phyloP scores from a whole-genome alignment of 306 rosid genomes.

The Parietaria judaica region DNA sequence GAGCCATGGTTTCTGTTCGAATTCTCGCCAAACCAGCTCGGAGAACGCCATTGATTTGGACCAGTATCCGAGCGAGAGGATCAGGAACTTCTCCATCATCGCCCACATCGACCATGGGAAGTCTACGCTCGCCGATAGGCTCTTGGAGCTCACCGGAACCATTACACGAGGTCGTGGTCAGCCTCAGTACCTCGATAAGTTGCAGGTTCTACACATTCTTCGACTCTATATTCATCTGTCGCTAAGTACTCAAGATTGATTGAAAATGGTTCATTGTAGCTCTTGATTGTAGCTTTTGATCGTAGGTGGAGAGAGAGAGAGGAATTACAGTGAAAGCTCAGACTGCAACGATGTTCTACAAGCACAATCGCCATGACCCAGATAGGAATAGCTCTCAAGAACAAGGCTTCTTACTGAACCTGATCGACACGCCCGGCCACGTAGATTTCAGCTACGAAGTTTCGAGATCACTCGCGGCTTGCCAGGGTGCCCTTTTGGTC shows the following conservation, averaged over 20 bases:
- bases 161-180: conserved; percentile 89
- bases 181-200: conserved; percentile 80
- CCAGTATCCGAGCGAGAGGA: conserved; percentile 56
- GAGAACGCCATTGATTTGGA: conserved; percentile 53
- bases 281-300: too few species aligned
- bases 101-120: conserved; percentile 83
- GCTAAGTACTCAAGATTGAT: too few species aligned
- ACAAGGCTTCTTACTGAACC: conserved; percentile 47
- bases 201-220: conserved; percentile 46
- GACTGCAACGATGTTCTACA: conserved; percentile 91
- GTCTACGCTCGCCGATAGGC: conserved; percentile 78
- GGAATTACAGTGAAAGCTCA: conserved; percentile 96
- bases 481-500: conserved; percentile 89
- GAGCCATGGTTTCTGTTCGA: conserved; percentile 44
- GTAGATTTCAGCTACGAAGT: conserved; percentile 94
- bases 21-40: conserved; percentile 39
- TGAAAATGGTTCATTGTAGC: too few species aligned
- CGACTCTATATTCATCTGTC: background rate
- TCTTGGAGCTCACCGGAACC: conserved; percentile 89
- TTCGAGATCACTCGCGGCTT: conserved; percentile 87
- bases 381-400: conserved; percentile 25
- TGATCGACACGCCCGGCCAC: conserved; percentile 90
- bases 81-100: conserved; percentile 75
- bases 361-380: conserved; percentile 26
- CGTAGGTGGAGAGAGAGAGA: conserved; percentile 83